Percentiles rank a stretch among this genome's conserved stretches.
These are phyloP conservation scores for Monosporascus sp. DNA, from an alignment of 2,329 filamentous ascomycete genomes.

Conservation along the genomic window DNA sequence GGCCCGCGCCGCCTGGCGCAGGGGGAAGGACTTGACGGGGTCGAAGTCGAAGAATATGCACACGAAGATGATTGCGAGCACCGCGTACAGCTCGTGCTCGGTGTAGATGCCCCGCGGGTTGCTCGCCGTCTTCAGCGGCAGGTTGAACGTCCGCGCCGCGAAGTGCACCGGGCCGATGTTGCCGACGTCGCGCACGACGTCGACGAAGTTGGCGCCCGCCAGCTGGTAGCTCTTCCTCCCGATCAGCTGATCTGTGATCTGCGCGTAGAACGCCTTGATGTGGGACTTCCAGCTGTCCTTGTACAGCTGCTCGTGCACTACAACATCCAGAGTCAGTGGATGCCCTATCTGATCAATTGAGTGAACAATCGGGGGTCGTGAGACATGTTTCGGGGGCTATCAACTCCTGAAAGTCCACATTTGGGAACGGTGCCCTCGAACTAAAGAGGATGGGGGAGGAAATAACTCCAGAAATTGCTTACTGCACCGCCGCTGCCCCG, in stretches of 20 bases:
- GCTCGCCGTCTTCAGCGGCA: constrained; percentile 60
- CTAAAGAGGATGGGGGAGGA: too few relatives aligned
- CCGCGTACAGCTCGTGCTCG: constrained; percentile 54
- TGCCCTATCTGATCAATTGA: too few relatives aligned
- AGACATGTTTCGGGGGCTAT: too few relatives aligned
- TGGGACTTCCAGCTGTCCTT: constrained; percentile 56
- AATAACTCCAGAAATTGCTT: too few relatives aligned
- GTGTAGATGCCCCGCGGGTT: constrained; percentile 55
- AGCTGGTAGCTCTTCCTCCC: constrained; percentile 61
- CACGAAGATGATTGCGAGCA: constrained; percentile 61
- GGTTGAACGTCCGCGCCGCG: constrained; percentile 55
- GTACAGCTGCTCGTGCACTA: constrained; percentile 56
- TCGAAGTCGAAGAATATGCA: constrained; percentile 64
- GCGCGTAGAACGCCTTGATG: constrained; percentile 63
- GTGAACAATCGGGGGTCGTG: too few relatives aligned
- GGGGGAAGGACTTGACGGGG: constrained; percentile 59
- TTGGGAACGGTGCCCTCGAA: too few relatives aligned
- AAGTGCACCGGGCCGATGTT: constrained; percentile 65
- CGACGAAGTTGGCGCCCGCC: constrained; percentile 57
- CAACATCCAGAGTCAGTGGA: too few relatives aligned
- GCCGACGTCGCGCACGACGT: constrained; percentile 65
- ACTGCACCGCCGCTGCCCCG: constrained; percentile 46
- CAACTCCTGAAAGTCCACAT: too few relatives aligned
- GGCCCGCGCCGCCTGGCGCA: constrained; percentile 53
- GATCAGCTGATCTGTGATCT: constrained; percentile 58